Evolutionary conservation across 495 filamentous ascomycete genomes (phyloP).

Genomic region (Schizothecium vesticola): DNA sequence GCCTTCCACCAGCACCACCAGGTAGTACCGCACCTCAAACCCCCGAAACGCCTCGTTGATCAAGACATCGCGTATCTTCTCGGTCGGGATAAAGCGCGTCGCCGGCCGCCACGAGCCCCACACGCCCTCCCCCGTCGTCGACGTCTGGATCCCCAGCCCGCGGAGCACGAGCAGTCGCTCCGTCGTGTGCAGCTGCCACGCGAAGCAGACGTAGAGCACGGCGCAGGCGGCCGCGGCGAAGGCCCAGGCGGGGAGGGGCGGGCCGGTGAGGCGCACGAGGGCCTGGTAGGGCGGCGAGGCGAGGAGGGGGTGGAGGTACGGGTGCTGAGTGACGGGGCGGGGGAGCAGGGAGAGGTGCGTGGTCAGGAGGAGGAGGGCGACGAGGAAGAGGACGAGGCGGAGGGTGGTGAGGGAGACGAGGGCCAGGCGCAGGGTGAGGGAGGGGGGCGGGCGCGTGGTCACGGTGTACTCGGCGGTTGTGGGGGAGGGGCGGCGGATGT

Average conservation of each 20-base stretch:
- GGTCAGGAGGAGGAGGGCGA: constrained; percentile 35
- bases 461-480: constrained; percentile 84
- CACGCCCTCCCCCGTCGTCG: constrained; percentile 54
- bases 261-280: constrained; percentile 33
- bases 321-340: constrained; percentile 4
- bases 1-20: constrained; percentile 85
- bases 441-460: constrained; percentile 60
- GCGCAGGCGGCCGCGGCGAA: constrained; percentile 16
- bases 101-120: constrained; percentile 37
- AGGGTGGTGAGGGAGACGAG: constrained; percentile 47
- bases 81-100: constrained; percentile 87
- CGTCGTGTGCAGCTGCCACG: constrained; percentile 49
- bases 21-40: constrained; percentile 85
- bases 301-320: constrained; percentile 33
- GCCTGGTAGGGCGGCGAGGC: constrained; percentile 32
- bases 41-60: constrained; percentile 95
- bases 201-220: constrained; percentile 32
- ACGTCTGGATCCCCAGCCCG: constrained; percentile 87
- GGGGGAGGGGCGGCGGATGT: constrained; percentile 68
- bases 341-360: constrained; percentile 13
- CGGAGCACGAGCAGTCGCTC: constrained; percentile 86
- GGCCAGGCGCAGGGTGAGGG: constrained; percentile 51
- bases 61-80: constrained; percentile 82
- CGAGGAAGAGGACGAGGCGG: constrained; percentile 33
- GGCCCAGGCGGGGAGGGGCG: constrained; percentile 32